Conservation (phyloP, 1,139 yeast genomes). For the Candida sp. region DNA sequence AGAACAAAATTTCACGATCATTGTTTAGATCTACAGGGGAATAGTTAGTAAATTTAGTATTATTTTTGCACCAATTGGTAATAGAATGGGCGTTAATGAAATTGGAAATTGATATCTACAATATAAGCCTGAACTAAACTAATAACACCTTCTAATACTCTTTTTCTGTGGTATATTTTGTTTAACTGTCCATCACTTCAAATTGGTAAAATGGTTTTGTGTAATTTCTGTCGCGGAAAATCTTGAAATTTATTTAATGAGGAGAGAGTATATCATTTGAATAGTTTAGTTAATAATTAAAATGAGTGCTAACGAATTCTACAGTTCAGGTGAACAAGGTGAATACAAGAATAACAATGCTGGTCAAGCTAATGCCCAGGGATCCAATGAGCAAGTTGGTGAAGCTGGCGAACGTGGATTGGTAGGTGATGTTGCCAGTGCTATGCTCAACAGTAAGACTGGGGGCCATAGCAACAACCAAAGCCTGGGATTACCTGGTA, state of each 20-base stretch:
- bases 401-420: constrained; percentile 1
- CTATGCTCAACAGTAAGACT: not conserved
- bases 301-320: constrained; percentile 68
- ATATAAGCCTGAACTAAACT: too few relatives aligned
- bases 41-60: too few relatives aligned
- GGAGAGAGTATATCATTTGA: not conserved
- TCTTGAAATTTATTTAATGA: too few relatives aligned
- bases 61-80: too few relatives aligned
- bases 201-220: not conserved
- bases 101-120: too few relatives aligned
- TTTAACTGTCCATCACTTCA: too few relatives aligned
- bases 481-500: not conserved
- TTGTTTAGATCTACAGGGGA: too few relatives aligned
- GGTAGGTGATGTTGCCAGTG: not conserved
- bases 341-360: constrained; percentile 14
- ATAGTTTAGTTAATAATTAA: not conserved
- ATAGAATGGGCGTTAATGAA: too few relatives aligned
- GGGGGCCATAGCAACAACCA: not conserved
- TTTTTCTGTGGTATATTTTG: too few relatives aligned
- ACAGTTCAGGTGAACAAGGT: constrained; percentile 47
- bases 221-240: not conserved
- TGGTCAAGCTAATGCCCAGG: constrained; percentile 6
- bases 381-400: constrained; percentile 8
- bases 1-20: too few relatives aligned
- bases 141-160: too few relatives aligned